These are phyloP conservation scores for Calophaca sinica DNA, from an alignment of 306 rosid genomes.

Conservation along the genomic window DNA sequence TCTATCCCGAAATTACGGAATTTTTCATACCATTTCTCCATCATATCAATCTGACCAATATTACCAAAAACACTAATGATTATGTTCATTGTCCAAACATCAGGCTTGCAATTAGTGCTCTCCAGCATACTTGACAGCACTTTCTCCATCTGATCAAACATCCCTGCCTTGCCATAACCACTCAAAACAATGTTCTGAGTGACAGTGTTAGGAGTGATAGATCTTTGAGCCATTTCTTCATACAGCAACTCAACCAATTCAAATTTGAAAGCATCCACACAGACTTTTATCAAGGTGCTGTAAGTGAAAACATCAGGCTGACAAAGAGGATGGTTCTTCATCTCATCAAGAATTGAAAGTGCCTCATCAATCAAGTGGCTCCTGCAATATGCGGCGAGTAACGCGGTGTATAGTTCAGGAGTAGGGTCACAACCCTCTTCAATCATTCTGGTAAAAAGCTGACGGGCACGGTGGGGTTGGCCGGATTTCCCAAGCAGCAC, in stretches of 20 bases:
- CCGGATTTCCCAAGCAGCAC: conserved; percentile 87
- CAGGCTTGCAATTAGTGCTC: conserved; percentile 81
- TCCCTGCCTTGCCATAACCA: conserved; percentile 93
- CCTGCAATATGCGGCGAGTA: conserved; percentile 84
- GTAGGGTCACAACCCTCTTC: conserved; percentile 84
- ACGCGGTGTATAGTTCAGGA: conserved; percentile 82
- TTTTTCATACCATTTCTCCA: conserved; percentile 98
- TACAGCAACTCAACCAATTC: conserved; percentile 76
- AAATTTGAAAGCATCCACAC: conserved; percentile 75
- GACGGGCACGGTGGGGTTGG: conserved; percentile 75
- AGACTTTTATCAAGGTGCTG: conserved; percentile 79
- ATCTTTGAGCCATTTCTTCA: conserved; percentile 76
- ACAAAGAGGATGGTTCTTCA: conserved; percentile 84
- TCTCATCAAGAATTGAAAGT: conserved; percentile 66
- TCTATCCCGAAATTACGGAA: conserved; percentile 89
- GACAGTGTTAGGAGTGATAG: conserved; percentile 77
- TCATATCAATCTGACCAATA: conserved; percentile 82
- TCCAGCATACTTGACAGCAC: conserved; percentile 85
- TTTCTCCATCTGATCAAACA: conserved; percentile 89
- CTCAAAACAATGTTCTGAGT: conserved; percentile 90
- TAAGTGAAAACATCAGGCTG: conserved; percentile 97
- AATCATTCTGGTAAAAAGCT: conserved; percentile 77
- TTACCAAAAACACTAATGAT: conserved; percentile 91
- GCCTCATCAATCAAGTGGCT: conserved; percentile 77
- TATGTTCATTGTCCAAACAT: conserved; percentile 97